These are phyloP conservation scores for Dothideomycetes sp. DNA, from an alignment of 2,329 filamentous ascomycete genomes.

Conservation along the genomic window DNA sequence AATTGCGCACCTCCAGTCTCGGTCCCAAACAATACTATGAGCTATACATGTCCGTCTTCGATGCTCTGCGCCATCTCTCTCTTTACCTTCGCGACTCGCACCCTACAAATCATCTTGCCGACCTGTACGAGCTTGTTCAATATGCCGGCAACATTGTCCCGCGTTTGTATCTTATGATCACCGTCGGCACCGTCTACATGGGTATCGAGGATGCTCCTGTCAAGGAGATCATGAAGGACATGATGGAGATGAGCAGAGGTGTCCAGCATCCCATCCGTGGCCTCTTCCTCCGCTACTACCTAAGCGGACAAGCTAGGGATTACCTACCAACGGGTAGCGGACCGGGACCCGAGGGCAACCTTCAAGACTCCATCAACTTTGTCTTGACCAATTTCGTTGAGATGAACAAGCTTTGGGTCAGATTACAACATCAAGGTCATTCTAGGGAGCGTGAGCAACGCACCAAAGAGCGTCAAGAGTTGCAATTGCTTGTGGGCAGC, in stretches of 20 bases:
- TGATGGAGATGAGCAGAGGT: conserved; percentile 99
- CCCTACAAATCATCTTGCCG: conserved; percentile 93
- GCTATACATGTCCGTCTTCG: conserved; percentile 98
- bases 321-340: conserved; percentile 70
- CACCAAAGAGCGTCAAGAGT: conserved; percentile 87
- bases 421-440: conserved; percentile 92
- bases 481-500: conserved; percentile 91
- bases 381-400: conserved; percentile 98
- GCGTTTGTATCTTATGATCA: conserved; percentile 96
- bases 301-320: conserved; percentile 90
- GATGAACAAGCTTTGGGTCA: conserved; percentile 99
- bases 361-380: conserved; percentile 97
- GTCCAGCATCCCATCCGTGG: conserved; percentile 95
- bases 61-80: conserved; percentile 90
- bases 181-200: conserved; percentile 98
- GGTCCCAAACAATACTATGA: conserved; percentile 99
- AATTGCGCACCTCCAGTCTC: conserved; percentile 89
- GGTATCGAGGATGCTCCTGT: conserved; percentile 94
- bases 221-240: conserved; percentile 99
- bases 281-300: conserved; percentile 89
- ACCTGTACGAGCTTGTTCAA: conserved; percentile 94
- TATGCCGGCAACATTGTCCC: conserved; percentile 98
- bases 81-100: conserved; percentile 96
- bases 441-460: conserved; percentile 88
- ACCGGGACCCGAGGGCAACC: conserved; percentile 87